Conservation (phyloP, 768 basidiomycete species). For the Coprinopsis strossmayeri region DNA sequence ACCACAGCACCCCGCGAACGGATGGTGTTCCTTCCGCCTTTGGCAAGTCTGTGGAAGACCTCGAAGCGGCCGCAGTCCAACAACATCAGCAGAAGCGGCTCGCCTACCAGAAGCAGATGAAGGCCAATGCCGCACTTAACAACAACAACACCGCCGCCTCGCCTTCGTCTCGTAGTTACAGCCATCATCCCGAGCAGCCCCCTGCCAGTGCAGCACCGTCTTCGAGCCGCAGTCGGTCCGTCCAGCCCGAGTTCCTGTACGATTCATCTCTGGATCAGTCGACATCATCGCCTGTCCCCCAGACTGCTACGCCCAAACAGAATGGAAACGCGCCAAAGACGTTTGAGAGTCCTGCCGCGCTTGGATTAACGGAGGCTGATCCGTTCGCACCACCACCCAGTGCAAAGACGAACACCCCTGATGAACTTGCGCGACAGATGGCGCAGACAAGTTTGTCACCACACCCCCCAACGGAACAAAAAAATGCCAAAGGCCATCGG, state of each 20-base stretch:
- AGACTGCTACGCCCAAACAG: constrained; percentile 20
- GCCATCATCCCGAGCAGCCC: constrained; percentile 50
- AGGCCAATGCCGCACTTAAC: constrained; percentile 34
- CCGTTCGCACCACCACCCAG: constrained; percentile 53
- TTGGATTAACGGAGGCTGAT: constrained; percentile 55
- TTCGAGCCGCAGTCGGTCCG: constrained; percentile 44
- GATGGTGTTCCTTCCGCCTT: constrained; percentile 42
- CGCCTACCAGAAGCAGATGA: constrained; percentile 79
- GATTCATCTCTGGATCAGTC: constrained; percentile 64
- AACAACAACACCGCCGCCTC: constrained; percentile 18
- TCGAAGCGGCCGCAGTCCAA: constrained; percentile 77
- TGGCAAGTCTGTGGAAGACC: constrained; percentile 63
- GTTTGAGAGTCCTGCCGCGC: constrained; percentile 28
- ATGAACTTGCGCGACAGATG: constrained; percentile 12
- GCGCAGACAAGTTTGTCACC: too few relatives aligned
- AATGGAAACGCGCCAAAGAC: constrained; percentile 17
- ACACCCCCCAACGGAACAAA: too few relatives aligned
- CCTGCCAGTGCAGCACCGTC: constrained; percentile 29
- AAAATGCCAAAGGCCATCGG: constrained; percentile 36
- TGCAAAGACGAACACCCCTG: constrained; percentile 17
- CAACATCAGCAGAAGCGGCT: constrained; percentile 80
- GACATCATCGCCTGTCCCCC: constrained; percentile 31
- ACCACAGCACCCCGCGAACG: constrained; percentile 34
- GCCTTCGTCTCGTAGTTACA: constrained; percentile 39
- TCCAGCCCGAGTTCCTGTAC: constrained; percentile 71